These are phyloP conservation scores for Monosporozyma solicola DNA, from an alignment of 805 yeast species.

Conservation along the genomic window DNA sequence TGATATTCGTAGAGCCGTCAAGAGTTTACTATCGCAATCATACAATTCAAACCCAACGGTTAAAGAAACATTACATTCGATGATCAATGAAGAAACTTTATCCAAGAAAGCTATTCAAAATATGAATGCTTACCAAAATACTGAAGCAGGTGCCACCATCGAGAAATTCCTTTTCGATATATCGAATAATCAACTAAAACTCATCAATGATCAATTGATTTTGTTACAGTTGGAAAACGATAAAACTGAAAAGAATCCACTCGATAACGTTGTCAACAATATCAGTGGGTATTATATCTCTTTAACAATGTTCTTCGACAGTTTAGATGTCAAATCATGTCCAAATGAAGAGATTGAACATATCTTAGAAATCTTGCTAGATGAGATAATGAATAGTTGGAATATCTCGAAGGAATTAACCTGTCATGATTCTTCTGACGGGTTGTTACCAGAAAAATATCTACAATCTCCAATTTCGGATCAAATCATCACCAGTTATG, in stretches of 20 bases:
- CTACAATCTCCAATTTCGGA: slow-evolving; percentile 32
- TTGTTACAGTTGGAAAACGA: slow-evolving; percentile 30
- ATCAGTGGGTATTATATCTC: slow-evolving; percentile 68
- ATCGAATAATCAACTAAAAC: slow-evolving; percentile 23
- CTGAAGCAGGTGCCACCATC: slow-evolving; percentile 73
- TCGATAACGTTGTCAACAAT: slow-evolving; percentile 41
- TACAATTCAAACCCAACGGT: slow-evolving; percentile 11
- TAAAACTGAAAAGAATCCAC: slow-evolving; percentile 30
- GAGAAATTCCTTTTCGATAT: slow-evolving; percentile 42
- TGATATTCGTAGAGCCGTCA: slow-evolving; percentile 56
- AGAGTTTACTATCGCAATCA: slow-evolving; percentile 35
- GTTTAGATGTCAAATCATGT: slow-evolving; percentile 3
- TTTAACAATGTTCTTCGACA: slow-evolving; percentile 38
- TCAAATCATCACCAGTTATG: slow-evolving; percentile 50
- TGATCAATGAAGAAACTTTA: slow-evolving; percentile 9
- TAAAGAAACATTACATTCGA: background rate
- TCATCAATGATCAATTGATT: slow-evolving; percentile 27
- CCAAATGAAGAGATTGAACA: background rate
- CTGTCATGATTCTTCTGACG: slow-evolving; percentile 65
- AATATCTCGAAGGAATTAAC: slow-evolving; percentile 35
- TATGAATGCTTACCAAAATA: slow-evolving; percentile 44
- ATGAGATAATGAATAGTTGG: slow-evolving; percentile 28
- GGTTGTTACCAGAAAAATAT: slow-evolving; percentile 43
- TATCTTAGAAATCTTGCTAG: slow-evolving; percentile 1
- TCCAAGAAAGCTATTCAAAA: slow-evolving; percentile 26